Conservation (phyloP, 2,329 filamentous ascomycete genomes). For the Scedosporium aurantiacum region DNA sequence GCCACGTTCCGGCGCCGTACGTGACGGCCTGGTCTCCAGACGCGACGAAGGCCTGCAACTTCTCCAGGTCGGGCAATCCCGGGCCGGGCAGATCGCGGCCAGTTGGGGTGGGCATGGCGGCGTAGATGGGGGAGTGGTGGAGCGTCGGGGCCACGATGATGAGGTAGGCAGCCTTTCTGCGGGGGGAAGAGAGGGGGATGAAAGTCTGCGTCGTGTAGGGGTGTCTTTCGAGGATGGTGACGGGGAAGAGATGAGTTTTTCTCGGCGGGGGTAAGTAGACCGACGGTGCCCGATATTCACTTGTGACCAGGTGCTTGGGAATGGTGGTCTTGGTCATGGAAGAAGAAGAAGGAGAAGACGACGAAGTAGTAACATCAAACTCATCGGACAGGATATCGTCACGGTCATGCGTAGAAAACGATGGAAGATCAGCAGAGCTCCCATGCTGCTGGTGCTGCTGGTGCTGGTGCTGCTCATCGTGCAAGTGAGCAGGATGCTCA, state of each 20-base stretch:
- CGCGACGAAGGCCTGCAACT: constrained; percentile 68
- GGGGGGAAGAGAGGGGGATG: constrained; percentile 53
- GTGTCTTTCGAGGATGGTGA: constrained; percentile 76
- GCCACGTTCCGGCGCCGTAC: constrained; percentile 86
- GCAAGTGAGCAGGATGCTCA: not conserved
- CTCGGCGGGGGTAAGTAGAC: constrained; percentile 6
- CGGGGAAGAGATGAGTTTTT: constrained; percentile 36
- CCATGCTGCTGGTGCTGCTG: too few relatives aligned
- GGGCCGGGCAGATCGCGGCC: constrained; percentile 38
- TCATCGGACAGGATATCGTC: not conserved
- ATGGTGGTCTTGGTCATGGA: not conserved
- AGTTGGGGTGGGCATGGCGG: constrained; percentile 14
- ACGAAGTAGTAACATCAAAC: not conserved
- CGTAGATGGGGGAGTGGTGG: constrained; percentile 22
- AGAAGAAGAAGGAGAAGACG: constrained; percentile 7
- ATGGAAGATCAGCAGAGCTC: not conserved
- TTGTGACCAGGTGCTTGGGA: too few relatives aligned
- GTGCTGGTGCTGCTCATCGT: not conserved
- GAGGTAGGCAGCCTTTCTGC: constrained; percentile 48
- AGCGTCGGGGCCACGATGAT: constrained; percentile 81
- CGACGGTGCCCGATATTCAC: too few relatives aligned
- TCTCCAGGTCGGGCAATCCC: constrained; percentile 61
- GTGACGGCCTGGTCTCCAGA: constrained; percentile 74
- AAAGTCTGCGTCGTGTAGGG: constrained; percentile 94
- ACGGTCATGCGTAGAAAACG: not conserved